Percentiles rank a stretch among this genome's conserved stretches.
Evolutionary conservation across 495 filamentous ascomycete species (phyloP).

Genomic region (Cairneyella variabilis): DNA sequence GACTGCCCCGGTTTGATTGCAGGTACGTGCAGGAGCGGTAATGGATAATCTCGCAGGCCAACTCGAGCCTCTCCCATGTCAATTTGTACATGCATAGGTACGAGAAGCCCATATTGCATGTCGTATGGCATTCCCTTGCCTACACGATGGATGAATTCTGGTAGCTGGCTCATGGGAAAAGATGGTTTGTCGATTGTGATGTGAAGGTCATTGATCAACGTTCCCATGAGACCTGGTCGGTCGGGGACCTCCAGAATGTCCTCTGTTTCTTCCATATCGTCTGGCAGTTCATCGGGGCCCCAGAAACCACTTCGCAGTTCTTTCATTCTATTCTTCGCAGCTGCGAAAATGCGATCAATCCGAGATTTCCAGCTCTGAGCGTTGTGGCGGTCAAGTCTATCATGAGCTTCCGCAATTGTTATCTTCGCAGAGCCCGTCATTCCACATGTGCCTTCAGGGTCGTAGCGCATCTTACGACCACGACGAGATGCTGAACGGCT

Average conservation of each 20-base stretch:
- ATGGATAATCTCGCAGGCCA: constrained; percentile 84
- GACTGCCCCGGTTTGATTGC: constrained; percentile 76
- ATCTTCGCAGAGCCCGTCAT: constrained; percentile 67
- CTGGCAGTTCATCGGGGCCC: constrained; percentile 75
- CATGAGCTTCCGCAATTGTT: constrained; percentile 67
- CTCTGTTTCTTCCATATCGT: constrained; percentile 78
- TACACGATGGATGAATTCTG: constrained; percentile 77
- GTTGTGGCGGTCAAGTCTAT: constrained; percentile 74
- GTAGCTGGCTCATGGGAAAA: constrained; percentile 76
- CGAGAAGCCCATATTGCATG: constrained; percentile 81
- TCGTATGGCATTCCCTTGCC: constrained; percentile 94
- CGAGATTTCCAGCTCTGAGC: constrained; percentile 88
- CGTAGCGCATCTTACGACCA: constrained; percentile 51
- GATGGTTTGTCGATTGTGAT: constrained; percentile 88
- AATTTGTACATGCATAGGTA: constrained; percentile 86
- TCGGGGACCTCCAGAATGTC: constrained; percentile 83
- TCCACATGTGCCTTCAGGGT: constrained; percentile 66
- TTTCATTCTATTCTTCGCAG: constrained; percentile 68
- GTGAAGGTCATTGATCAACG: constrained; percentile 79
- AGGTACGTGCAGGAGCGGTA: constrained; percentile 89
- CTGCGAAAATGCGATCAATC: constrained; percentile 70
- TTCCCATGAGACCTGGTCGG: constrained; percentile 77
- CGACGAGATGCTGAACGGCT: constrained; percentile 23
- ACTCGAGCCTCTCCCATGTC: constrained; percentile 88
- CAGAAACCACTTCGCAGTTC: constrained; percentile 79